Evolutionary conservation across 1,284 basidiomycete genomes (phyloP), one percentile per base, ranked within the genome.

Genomic region (Meripilus lineatus): DNA sequence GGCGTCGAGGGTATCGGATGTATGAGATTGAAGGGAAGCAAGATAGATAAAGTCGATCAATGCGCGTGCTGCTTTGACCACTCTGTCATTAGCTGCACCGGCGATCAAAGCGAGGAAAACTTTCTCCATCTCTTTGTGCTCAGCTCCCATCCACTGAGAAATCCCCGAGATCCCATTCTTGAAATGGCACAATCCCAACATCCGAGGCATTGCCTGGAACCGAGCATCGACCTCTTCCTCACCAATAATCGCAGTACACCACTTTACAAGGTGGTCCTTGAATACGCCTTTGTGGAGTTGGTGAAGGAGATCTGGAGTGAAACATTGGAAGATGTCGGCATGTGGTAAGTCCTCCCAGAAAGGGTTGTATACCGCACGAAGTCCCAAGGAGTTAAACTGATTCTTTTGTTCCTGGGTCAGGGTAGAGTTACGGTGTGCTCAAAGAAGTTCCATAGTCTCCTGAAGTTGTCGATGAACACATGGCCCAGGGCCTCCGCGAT

Each of bases 261-360:
- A 65, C 13, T 52, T 41, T 2, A 60, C 49, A 8, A 63, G 38
- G 39, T 63, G 61, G 28, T 58, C 54, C 10, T 56, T 53, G 44
- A 64, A 59, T 3, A 63, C 50, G 2, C 63, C 59, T 42, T 64
- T 58, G 49, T 62, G 54, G 1, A 63, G 44, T 42, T 64, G 59
- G 44, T 65, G 62, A 15, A 63, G 46, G 26, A 63, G 40, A 44
- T 65, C 61, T 5, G 63, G 59, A 1, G 59, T 60, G 34, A 64
- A 46, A 24, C 44, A 50, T 1, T 11, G 11, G 45, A 54, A 59
- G 28, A 64, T 60, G 40, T 64, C 44, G 30, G 36, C 25, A 25
- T 54, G 52, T 1, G 58, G 61, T 1, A 64, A 48, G 18, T 54
- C 46, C 1, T 23, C 41, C 63, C 63, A 65, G 50, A 63, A 65